Percentiles rank a stretch among this genome's conserved stretches.
Evolutionary conservation across 306 rosid species (phyloP).

Genomic region (Lathyrus sativus): DNA sequence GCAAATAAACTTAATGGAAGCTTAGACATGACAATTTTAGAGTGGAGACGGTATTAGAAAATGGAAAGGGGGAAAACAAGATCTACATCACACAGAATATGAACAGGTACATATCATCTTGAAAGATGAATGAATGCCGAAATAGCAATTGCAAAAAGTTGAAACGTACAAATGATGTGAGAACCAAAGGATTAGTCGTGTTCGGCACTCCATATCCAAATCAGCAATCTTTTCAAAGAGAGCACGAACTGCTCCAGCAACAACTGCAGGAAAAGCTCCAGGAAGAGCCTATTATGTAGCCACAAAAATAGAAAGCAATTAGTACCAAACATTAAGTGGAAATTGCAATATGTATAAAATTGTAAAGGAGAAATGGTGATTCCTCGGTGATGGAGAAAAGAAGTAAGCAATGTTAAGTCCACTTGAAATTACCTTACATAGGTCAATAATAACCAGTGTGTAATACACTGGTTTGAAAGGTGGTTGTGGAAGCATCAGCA

Average conservation of each 20-base stretch:
- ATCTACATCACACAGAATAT: constrained; percentile 17
- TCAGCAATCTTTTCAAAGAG: constrained; percentile 92
- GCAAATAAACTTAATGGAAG: constrained; percentile 14
- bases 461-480: constrained; percentile 92
- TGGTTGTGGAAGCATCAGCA: constrained; percentile 92
- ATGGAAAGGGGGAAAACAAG: background rate
- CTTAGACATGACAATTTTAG: background rate
- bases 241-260: constrained; percentile 97
- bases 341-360: constrained; percentile 6
- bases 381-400: constrained; percentile 29
- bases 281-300: constrained; percentile 84
- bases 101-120: constrained; percentile 16
- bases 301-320: constrained; percentile 38
- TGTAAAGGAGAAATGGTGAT: constrained; percentile 7
- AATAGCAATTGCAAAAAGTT: constrained; percentile 20
- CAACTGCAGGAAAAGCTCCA: constrained; percentile 98
- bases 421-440: constrained; percentile 76
- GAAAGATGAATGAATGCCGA: constrained; percentile 13
- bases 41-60: constrained; percentile 1
- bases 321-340: constrained; percentile 7
- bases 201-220: constrained; percentile 97
- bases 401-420: constrained; percentile 23
- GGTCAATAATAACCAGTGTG: constrained; percentile 92
- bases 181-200: constrained; percentile 95
- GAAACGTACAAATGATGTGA: constrained; percentile 93